Evolutionary conservation across 345 rosid genomes (phyloP), one percentile per base, ranked within the genome.

Genomic region (Excoecaria agallocha): DNA sequence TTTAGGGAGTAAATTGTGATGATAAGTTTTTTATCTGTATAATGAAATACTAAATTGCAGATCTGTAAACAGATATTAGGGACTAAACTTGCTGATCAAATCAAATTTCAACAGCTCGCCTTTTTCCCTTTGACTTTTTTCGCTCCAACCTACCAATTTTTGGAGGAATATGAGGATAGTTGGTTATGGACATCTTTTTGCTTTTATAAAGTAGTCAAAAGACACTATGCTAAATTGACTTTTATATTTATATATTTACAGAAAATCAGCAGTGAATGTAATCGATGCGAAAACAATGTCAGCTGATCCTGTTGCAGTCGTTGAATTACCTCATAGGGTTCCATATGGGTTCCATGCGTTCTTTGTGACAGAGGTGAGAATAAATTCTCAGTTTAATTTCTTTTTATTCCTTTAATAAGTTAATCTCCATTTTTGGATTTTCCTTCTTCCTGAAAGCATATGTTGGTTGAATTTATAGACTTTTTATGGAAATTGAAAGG

Each of bases 211-310:
- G 69, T 20, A 20, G 24, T 20, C 17, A 17, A 43, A 8, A 19
- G 39, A 8, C 41, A 35, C 16, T 3, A 9, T 51, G 41, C 22
- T 39, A 24, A 12, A 55, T 9, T 60, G 17, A 39, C n/a, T 43
- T 49, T 46, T 25, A 1, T 30, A 13, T 69, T 16, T 13, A 25
- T 58, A 9, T 58, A 59, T 17, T 11, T 72, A 85, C 93, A 92
- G 98, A 74, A 95, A 90, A 83, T 92, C 99, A 66, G 83, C 84
- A 58, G 92, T 85, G 77, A 72, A 86, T 81, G 96, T 91, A 74
- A 87, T 94, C 43, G 96, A 91, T 84, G 99, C 98, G 60, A 92
- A 90, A 78, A 92, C 93, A 68, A 92, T 92, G 97, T 91, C 99
- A 4, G 72, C 90, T 22, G 96, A 95, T 81, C 96, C 98, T 22